phyloP scores from a whole-genome alignment of 352 stramenopile species.

The Peronosclerospora sorghi region DNA sequence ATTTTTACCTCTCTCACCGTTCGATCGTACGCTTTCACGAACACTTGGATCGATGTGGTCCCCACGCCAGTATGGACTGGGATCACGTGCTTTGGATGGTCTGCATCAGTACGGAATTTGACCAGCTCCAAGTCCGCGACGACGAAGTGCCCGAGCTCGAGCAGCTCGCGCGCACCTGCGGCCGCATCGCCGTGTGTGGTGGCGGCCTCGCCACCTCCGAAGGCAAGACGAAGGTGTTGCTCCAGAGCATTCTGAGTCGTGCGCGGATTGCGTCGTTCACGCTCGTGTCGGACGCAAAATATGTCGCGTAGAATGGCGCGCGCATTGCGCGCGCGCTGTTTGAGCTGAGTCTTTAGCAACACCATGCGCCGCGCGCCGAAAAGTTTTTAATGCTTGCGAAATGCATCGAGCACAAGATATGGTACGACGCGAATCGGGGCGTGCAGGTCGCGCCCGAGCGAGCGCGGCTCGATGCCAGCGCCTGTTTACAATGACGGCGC shows the following conservation, averaged over 20 bases:
- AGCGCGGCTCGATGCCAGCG: too few species aligned
- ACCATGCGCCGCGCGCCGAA: conserved; percentile 74
- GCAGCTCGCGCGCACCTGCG: conserved; percentile 82
- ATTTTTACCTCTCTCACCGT: conserved; percentile 99
- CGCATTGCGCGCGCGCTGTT: conserved; percentile 96
- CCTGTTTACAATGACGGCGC: too few species aligned
- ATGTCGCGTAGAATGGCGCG: conserved; percentile 97
- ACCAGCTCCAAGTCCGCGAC: conserved; percentile 92
- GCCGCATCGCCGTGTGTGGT: conserved; percentile 82
- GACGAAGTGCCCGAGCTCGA: conserved; percentile 92
- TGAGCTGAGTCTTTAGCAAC: conserved; percentile 94
- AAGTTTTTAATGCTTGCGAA: conserved; percentile 96
- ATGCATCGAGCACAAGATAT: conserved; percentile 94
- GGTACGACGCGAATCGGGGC: conserved; percentile 94
- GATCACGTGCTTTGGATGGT: conserved; percentile 62
- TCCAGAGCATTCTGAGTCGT: conserved; percentile 81
- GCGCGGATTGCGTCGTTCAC: conserved; percentile 92
- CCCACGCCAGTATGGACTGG: conserved; percentile 48
- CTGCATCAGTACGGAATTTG: conserved; percentile 89
- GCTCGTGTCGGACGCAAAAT: conserved; percentile 99
- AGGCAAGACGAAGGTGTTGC: conserved; percentile 95
- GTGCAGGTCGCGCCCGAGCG: too few species aligned
- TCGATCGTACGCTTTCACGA: conserved; percentile 98
- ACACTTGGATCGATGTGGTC: conserved; percentile 74
- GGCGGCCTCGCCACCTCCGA: conserved; percentile 86